A percentile compares a stretch with the other conserved stretches of the same genome.
Conservation (phyloP, 768 basidiomycete genomes). For the Macrolepiota fuliginosa region DNA sequence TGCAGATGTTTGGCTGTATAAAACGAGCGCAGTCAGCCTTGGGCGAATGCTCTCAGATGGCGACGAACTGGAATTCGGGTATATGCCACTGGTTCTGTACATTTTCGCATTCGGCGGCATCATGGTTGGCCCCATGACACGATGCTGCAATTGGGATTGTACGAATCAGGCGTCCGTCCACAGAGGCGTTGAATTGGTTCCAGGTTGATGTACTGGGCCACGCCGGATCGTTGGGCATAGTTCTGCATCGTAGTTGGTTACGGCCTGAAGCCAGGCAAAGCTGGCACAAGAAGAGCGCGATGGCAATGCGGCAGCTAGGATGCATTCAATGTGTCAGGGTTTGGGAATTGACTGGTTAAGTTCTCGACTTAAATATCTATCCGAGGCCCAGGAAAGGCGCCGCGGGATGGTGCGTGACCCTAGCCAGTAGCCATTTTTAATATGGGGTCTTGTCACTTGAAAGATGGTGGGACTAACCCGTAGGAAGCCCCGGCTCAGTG, state of each 20-base stretch:
- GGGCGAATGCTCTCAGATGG: not conserved
- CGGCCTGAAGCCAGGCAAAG: not conserved
- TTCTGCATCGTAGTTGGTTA: not conserved
- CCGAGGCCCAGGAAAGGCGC: not conserved
- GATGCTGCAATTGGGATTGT: slow-evolving; percentile 8
- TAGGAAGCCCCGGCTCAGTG: too few species aligned
- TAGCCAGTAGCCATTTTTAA: too few species aligned
- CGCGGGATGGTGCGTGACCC: not conserved
- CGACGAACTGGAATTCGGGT: slow-evolving; percentile 5
- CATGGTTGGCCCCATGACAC: not conserved
- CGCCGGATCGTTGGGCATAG: slow-evolving; percentile 12
- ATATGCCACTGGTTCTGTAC: slow-evolving; percentile 5
- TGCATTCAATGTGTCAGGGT: not conserved
- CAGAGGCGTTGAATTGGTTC: slow-evolving; percentile 15
- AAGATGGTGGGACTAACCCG: too few species aligned
- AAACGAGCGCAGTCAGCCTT: not conserved
- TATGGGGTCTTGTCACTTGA: too few species aligned
- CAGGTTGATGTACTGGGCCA: slow-evolving; percentile 13
- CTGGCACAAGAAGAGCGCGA: not conserved
- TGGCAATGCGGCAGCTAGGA: not conserved
- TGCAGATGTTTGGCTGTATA: not conserved
- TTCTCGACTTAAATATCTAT: not conserved
- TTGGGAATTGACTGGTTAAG: not conserved
- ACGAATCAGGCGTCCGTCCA: slow-evolving; percentile 14
- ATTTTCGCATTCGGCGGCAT: not conserved